Conservation (phyloP, 2,329 filamentous ascomycete species). For the Fusarium buharicum region DNA sequence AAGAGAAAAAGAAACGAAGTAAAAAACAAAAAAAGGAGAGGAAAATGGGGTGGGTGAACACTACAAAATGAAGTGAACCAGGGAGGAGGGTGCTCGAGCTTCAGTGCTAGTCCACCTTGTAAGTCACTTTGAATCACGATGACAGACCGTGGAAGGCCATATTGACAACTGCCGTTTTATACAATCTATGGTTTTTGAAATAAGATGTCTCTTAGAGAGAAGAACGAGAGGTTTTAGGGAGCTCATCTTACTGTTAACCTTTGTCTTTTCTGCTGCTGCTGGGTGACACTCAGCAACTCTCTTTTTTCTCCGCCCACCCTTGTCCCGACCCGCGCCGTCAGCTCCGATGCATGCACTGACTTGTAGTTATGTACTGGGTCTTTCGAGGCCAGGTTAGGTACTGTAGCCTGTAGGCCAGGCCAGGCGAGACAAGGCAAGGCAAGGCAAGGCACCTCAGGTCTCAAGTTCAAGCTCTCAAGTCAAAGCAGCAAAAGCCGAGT, state of each 20-base stretch:
- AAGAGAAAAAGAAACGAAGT: not conserved
- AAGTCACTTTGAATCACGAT: conserved; percentile 16
- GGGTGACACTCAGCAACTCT: conserved; percentile 6
- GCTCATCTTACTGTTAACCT: not conserved
- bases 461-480: not conserved
- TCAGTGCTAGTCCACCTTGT: conserved; percentile 10
- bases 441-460: conserved; percentile 5
- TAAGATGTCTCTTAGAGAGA: too few species aligned
- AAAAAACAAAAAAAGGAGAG: conserved; percentile 11
- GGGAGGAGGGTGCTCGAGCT: conserved; percentile 8
- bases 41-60: conserved; percentile 6
- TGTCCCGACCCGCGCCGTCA: conserved; percentile 41
- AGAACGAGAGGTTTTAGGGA: too few species aligned
- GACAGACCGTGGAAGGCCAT: not conserved
- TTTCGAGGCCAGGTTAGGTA: conserved; percentile 14
- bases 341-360: conserved; percentile 35
- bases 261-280: not conserved
- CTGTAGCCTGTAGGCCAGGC: not conserved
- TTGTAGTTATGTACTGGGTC: conserved; percentile 15
- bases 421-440: not conserved
- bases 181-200: not conserved
- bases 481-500: conserved; percentile 31
- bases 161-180: conserved; percentile 2
- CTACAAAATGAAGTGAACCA: conserved; percentile 14
- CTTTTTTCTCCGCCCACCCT: conserved; percentile 24